A percentile compares a stretch with the other conserved stretches of the same genome.
phyloP scores from a whole-genome alignment of 2,329 filamentous ascomycete genomes.

The Trichoderma pleuroti region DNA sequence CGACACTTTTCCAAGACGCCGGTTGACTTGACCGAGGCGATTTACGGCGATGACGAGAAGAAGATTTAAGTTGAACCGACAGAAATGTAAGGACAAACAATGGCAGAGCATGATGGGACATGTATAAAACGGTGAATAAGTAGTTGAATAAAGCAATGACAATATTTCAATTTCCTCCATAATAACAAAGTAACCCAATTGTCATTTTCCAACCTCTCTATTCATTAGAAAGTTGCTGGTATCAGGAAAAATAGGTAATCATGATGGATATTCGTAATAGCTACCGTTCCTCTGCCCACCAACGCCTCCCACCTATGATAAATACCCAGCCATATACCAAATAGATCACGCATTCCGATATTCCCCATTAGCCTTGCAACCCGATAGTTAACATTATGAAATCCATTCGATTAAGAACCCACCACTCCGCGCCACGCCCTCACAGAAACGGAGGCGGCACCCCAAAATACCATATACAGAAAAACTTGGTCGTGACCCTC shows the following conservation, averaged over 20 bases:
- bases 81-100: neutral
- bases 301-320: neutral
- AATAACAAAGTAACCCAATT: too few relatives aligned
- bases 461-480: constrained; percentile 25
- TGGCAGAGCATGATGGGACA: neutral
- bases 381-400: neutral
- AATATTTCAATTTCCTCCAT: neutral
- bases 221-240: neutral
- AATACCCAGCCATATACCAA: neutral
- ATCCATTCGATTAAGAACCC: neutral
- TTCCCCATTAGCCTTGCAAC: neutral
- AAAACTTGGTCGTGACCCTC: constrained; percentile 26
- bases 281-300: neutral
- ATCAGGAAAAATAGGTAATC: neutral
- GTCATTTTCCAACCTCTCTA: neutral
- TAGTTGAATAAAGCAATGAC: neutral
- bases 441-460: constrained; percentile 22
- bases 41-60: constrained; percentile 1
- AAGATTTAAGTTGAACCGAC: neutral
- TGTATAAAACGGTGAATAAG: neutral
- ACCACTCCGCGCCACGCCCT: neutral
- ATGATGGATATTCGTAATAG: neutral
- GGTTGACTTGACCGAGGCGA: constrained; percentile 12
- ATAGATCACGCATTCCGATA: neutral
- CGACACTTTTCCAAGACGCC: constrained; percentile 26